Evolutionary conservation across 2,329 filamentous ascomycete genomes (phyloP).

Genomic region (Lasiodiplodia sp.): DNA sequence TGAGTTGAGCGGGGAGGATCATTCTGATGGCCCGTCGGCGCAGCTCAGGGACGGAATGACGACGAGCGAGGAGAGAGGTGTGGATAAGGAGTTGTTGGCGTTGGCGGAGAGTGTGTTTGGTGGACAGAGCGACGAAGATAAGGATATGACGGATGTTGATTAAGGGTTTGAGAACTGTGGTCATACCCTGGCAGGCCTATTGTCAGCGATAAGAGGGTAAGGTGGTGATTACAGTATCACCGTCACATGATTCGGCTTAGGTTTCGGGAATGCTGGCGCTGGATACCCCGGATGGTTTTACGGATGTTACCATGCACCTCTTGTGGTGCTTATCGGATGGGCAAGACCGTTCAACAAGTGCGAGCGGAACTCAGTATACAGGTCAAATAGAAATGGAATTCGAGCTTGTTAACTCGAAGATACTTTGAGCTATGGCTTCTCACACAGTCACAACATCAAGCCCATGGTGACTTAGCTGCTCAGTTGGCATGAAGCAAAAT

Average conservation of each 20-base stretch:
- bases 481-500: not conserved
- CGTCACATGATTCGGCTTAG: not conserved
- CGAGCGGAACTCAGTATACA: not conserved
- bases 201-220: not conserved
- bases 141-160: not conserved
- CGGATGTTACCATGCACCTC: not conserved
- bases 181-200: not conserved
- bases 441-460: not conserved
- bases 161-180: not conserved
- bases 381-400: not conserved
- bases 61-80: constrained; percentile 2
- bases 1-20: not conserved
- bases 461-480: not conserved
- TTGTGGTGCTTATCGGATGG: not conserved
- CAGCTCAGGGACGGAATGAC: constrained; percentile 5
- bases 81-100: constrained; percentile 18
- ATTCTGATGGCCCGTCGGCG: not conserved
- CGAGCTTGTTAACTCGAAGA: not conserved
- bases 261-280: not conserved
- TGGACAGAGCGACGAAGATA: not conserved
- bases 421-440: not conserved
- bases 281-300: not conserved
- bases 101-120: constrained; percentile 18
- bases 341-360: not conserved
- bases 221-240: not conserved